Base-by-base conservation (phyloP, 2,329 filamentous ascomycete species). In the Dactylellina sp. region DNA sequence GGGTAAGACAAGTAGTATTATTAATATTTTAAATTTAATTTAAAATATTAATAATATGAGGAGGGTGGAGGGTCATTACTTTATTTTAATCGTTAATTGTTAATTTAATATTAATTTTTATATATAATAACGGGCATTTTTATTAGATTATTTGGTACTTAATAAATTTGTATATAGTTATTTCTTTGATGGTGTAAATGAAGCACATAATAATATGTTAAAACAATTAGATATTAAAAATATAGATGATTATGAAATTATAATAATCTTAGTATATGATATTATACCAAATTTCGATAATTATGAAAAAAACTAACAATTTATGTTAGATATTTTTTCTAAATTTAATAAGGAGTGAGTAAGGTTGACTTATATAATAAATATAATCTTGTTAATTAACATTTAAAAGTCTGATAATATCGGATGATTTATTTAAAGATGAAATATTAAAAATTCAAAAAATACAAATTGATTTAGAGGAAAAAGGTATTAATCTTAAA, bases 41-140 rank as follows among this genome's bases (percentile, higher is more conserved):
- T 32, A 32, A 32, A 32, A 5, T 60, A 32, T 46, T 60, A 60
- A 60, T 60, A 60, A 60, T 60, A 60, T 60, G 56, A 60, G 42
- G 35, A 24, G 42, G 56, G 56, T 46, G 56, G 39, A 60, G 37
- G 55, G 55, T 47, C 42, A 60, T 60, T 46, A 60, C 28, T 47
- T 60, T 60, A 24, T 46, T 60, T 46, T 60, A 57, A 57, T 57
- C 7, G 14, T 44, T 46, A 12, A 32, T 32, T 32, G 28, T 32
- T 5, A 32, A 32, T 9, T 32, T 32, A 32, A 32, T 32, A 32
- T 52, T 32, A 52, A 52, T 52, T 52, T 52, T 52, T 56, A 56
- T 56, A 56, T 47, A 35, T 46, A 60, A 47, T 47, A 60, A 60
- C 37, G 53, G 53, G 37, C 53, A 47, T 60, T 60, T 16, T 60